A percentile compares a stretch with the other conserved stretches of the same genome.
These are phyloP conservation scores for Rosa hybrid DNA, from an alignment of 331 rosid genomes.

Conservation along the genomic window DNA sequence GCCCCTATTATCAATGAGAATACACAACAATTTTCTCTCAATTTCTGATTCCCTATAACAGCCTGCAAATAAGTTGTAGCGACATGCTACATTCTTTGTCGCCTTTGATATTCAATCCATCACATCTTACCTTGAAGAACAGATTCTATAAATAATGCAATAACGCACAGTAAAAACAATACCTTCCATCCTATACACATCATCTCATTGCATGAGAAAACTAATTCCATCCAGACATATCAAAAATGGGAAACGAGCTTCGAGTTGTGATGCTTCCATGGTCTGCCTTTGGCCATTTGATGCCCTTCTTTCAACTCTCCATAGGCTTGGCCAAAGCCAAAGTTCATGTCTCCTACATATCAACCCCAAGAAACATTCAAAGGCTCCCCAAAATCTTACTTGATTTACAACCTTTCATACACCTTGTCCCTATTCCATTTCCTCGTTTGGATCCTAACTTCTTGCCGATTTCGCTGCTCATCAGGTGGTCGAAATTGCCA, in stretches of 20 bases:
- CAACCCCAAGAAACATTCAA: conserved; percentile 47
- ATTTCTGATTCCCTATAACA: too few relatives aligned
- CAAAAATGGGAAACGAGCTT: conserved; percentile 6
- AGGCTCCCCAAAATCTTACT: conserved; percentile 44
- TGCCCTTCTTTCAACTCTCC: conserved; percentile 41
- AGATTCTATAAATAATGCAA: too few relatives aligned
- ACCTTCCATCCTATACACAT: too few relatives aligned
- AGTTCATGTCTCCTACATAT: conserved; percentile 40
- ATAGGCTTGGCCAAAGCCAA: conserved; percentile 47
- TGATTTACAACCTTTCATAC: conserved; percentile 10
- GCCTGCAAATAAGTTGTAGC: too few relatives aligned
- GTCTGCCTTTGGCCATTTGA: conserved; percentile 51
- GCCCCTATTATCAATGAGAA: too few relatives aligned
- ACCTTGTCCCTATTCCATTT: conserved; percentile 33
- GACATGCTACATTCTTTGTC: too few relatives aligned
- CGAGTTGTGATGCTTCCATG: conserved; percentile 46
- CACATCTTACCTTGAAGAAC: too few relatives aligned
- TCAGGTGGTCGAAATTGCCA: too few relatives aligned
- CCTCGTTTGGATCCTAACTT: conserved; percentile 9
- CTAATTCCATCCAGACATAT: background rate
- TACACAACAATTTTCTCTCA: too few relatives aligned
- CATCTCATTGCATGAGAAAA: too few relatives aligned
- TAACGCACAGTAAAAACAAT: too few relatives aligned
- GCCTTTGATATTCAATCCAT: too few relatives aligned
- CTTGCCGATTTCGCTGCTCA: background rate